Evolutionary conservation across 1,139 yeast genomes (phyloP), one percentile per base, ranked within the genome.

Genomic region (Suhomyces bokatorum): DNA sequence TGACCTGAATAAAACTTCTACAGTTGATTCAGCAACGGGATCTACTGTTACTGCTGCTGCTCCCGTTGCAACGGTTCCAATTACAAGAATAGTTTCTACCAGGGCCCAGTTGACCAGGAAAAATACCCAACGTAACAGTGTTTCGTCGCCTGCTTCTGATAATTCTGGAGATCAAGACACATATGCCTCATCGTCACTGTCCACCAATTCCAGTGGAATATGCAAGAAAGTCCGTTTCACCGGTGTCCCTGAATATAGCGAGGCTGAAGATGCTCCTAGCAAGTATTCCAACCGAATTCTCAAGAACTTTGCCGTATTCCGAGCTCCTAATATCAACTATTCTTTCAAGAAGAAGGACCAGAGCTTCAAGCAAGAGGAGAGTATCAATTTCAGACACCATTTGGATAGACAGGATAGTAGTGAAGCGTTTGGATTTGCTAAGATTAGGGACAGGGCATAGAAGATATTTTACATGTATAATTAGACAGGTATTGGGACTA

Each of bases 211-310:
- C 8, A 44, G 46, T 9, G 38, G 38, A 11, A 45, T 43, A 1
- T 45, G 57, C 9, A 79, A 77, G 50, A 74, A 64, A 48, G 83
- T 80, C 6, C 59, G 84, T 32, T 80, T 80, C 50, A 63, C 63
- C 4, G 83, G 83, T 1, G 83, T 80, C 3, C 71, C 78, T 0
- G 77, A 69, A 41, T 80, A 77, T 50, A 58, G 73, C 1, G 80
- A 71, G 34, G 79, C 73, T 9, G 85, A 80, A 55, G 85, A 80
- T 61, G 80, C 78, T 0, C 84, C 83, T 1, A 65, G 80, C 3
- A 69, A 67, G 40, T 76, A 74, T 48, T 63, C 79, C 32, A 69
- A 69, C 49, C 68, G 70, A 39, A 77, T 78, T 35, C 59, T 79
- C 43, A 69, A 73, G 64, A 74, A 73, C 48, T 74, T 74, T 58